Evolutionary conservation across 768 basidiomycete species (phyloP).

Genomic region (Trametes elegans): DNA sequence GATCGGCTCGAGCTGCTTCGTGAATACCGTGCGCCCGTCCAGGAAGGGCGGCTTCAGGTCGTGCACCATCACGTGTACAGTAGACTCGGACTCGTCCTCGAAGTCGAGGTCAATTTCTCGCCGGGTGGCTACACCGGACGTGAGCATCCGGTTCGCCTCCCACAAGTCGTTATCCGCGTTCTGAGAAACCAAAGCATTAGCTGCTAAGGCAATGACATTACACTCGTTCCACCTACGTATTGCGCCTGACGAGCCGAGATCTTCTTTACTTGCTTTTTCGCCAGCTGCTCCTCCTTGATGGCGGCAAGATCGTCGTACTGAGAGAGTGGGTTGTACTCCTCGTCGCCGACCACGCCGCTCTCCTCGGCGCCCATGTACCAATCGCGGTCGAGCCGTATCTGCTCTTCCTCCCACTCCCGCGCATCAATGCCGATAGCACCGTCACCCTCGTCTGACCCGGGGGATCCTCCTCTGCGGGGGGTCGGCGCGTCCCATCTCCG

Average conservation of each 20-base stretch:
- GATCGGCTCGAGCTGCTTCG: slow-evolving; percentile 94
- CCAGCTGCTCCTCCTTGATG: slow-evolving; percentile 71
- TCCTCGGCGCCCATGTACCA: slow-evolving; percentile 97
- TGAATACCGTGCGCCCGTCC: slow-evolving; percentile 94
- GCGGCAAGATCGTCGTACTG: slow-evolving; percentile 86
- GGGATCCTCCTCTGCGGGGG: slow-evolving; percentile 69
- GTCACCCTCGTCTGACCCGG: slow-evolving; percentile 59
- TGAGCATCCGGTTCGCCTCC: slow-evolving; percentile 98
- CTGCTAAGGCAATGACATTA: neutral
- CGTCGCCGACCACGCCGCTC: slow-evolving; percentile 78
- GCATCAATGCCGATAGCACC: slow-evolving; percentile 53
- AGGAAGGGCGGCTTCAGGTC: slow-evolving; percentile 97
- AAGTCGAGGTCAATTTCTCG: slow-evolving; percentile 89
- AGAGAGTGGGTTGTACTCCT: slow-evolving; percentile 88
- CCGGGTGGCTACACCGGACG: slow-evolving; percentile 90
- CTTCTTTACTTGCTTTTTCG: slow-evolving; percentile 76
- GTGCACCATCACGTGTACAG: slow-evolving; percentile 96
- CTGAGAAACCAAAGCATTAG: slow-evolving; percentile 40
- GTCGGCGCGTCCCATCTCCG: slow-evolving; percentile 83
- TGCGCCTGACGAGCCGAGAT: slow-evolving; percentile 95
- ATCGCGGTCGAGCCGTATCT: slow-evolving; percentile 85
- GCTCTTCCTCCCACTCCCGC: slow-evolving; percentile 97
- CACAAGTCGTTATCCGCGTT: slow-evolving; percentile 98
- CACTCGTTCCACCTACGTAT: slow-evolving; percentile 59
- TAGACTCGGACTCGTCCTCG: slow-evolving; percentile 93